Conservation (phyloP, 768 basidiomycete species). For the Amylocystis lapponica region DNA sequence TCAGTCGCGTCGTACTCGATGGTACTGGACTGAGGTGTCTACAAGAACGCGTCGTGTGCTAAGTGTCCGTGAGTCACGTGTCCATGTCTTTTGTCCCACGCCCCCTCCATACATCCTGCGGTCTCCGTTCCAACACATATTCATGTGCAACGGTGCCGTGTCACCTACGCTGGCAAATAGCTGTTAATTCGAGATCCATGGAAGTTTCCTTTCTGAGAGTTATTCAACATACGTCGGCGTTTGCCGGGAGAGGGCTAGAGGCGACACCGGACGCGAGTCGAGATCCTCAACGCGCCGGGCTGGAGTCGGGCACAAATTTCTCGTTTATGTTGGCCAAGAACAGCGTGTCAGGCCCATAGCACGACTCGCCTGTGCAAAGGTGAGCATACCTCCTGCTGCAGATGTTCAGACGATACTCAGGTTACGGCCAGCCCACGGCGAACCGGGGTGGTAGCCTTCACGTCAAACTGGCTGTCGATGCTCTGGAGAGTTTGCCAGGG, state of each 20-base stretch:
- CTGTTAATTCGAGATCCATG: no score
- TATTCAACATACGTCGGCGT: neutral
- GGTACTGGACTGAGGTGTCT: no score
- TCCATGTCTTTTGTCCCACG: no score
- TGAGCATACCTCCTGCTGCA: neutral
- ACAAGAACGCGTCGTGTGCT: no score
- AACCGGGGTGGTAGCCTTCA: slow-evolving; percentile 29
- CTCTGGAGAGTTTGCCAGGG: slow-evolving; percentile 56
- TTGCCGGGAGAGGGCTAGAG: neutral
- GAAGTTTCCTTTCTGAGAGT: no score
- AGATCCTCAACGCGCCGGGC: neutral
- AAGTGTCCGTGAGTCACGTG: no score
- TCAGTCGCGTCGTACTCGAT: no score
- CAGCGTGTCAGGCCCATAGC: slow-evolving; percentile 8
- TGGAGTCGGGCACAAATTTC: neutral
- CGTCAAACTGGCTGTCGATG: slow-evolving; percentile 59
- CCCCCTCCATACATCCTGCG: no score
- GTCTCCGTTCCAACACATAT: no score
- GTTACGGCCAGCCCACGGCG: slow-evolving; percentile 27
- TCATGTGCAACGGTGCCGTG: no score
- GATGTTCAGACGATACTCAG: neutral
- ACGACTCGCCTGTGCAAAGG: slow-evolving; percentile 12
- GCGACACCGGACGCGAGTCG: neutral
- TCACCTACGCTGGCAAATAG: no score
- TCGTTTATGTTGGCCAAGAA: slow-evolving; percentile 1